These are phyloP conservation scores for Aspergillus costaricaensis DNA, from an alignment of 2,329 filamentous ascomycete genomes.

Conservation along the genomic window DNA sequence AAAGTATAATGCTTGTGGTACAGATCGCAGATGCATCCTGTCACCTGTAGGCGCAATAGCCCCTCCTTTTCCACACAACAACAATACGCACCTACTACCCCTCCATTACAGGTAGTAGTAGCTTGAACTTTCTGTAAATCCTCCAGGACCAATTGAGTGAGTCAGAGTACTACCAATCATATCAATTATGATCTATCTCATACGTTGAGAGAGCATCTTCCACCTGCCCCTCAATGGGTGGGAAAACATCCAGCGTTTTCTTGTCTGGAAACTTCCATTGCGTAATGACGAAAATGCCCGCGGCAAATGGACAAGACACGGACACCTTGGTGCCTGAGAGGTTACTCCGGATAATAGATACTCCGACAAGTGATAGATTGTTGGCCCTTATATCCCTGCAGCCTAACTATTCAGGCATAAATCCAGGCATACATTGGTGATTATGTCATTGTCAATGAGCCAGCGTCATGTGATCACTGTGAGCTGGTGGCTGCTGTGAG, in stretches of 20 bases:
- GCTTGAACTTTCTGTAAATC: background rate
- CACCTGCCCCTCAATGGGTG: background rate
- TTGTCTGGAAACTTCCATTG: conserved; percentile 22
- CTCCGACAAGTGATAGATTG: conserved; percentile 5
- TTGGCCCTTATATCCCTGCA: no score
- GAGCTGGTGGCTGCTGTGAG: conserved; percentile 18
- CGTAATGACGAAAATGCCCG: conserved; percentile 26
- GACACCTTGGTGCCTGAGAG: conserved; percentile 23
- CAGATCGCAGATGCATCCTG: background rate
- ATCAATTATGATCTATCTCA: background rate
- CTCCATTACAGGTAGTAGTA: background rate
- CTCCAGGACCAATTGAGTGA: background rate
- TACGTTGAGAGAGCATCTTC: conserved; percentile 2
- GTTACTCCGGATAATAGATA: conserved; percentile 21
- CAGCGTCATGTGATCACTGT: conserved; percentile 1
- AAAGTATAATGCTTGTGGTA: background rate
- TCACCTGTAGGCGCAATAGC: background rate
- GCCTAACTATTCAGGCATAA: conserved; percentile 14
- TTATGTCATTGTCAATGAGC: conserved; percentile 20
- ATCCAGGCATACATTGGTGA: background rate
- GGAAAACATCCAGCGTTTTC: background rate
- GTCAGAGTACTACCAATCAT: background rate
- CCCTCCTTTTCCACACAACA: background rate
- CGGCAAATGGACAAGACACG: background rate
- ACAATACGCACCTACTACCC: background rate